phyloP scores from a whole-genome alignment of 2,329 filamentous ascomycete species.

The Byssoonygena ceratinophila region DNA sequence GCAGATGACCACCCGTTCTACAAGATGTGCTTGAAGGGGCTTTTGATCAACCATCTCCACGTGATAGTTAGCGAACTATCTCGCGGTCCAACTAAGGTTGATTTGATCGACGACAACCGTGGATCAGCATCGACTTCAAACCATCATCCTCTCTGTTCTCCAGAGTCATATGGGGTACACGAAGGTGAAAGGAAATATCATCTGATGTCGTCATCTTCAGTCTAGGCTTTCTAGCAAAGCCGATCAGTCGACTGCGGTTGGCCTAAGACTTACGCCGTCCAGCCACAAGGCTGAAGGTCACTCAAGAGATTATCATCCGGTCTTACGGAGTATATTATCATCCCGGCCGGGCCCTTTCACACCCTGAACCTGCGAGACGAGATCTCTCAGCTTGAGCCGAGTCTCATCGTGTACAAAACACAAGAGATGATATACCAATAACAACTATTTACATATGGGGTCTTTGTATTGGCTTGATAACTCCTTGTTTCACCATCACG shows the following conservation, averaged over 20 bases:
- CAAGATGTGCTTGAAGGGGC: neutral
- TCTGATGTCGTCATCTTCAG: conserved; percentile 3
- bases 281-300: neutral
- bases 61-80: neutral
- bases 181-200: neutral
- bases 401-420: too few relatives aligned
- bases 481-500: conserved; percentile 79
- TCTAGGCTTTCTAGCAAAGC: neutral
- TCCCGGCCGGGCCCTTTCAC: neutral
- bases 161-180: neutral
- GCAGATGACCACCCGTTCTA: neutral
- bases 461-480: conserved; percentile 78
- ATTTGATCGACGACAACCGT: neutral
- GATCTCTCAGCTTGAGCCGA: neutral
- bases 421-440: too few relatives aligned
- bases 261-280: neutral
- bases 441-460: conserved; percentile 46
- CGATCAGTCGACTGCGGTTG: neutral
- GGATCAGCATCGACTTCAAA: neutral
- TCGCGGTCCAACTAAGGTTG: too few relatives aligned
- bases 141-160: neutral
- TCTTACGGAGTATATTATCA: too few relatives aligned
- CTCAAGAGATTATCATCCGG: neutral
- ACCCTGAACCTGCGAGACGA: neutral
- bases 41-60: neutral